phyloP scores from a whole-genome alignment of 2,329 filamentous ascomycete genomes.

The Stagonosporopsis rhizophila region DNA sequence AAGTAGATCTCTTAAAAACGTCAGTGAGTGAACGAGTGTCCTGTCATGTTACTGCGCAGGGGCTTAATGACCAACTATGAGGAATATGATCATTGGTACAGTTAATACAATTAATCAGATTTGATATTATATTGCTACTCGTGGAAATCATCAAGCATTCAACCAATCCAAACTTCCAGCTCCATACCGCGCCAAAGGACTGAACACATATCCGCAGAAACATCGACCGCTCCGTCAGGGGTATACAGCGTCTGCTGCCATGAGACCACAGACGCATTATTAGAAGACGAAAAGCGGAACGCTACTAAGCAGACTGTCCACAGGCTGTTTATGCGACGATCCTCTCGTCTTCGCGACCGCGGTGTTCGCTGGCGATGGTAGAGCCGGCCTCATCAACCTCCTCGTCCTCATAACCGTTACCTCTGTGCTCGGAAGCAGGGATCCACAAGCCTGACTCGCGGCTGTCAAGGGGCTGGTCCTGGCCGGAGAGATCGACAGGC shows the following conservation, averaged over 20 bases:
- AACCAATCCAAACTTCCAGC: slow-evolving; percentile 9
- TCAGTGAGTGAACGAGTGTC: background rate
- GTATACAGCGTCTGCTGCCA: slow-evolving; percentile 42
- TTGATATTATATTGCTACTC: slow-evolving; percentile 5
- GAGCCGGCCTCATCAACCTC: slow-evolving; percentile 64
- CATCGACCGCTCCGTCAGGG: slow-evolving; percentile 36
- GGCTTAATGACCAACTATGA: background rate
- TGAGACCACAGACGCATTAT: slow-evolving; percentile 33
- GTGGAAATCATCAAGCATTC: slow-evolving; percentile 14
- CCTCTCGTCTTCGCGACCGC: slow-evolving; percentile 58
- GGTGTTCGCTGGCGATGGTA: slow-evolving; percentile 50
- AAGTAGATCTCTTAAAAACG: too few species aligned
- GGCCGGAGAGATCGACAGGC: slow-evolving; percentile 80
- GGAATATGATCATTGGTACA: background rate
- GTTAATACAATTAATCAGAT: slow-evolving; percentile 7
- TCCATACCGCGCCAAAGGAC: slow-evolving; percentile 6
- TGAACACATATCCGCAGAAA: slow-evolving; percentile 9
- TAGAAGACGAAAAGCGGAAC: slow-evolving; percentile 30
- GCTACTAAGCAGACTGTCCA: slow-evolving; percentile 30
- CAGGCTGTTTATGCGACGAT: slow-evolving; percentile 39
- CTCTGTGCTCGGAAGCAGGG: slow-evolving; percentile 72
- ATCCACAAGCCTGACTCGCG: slow-evolving; percentile 83
- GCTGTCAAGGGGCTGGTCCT: slow-evolving; percentile 78
- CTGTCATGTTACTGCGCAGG: too few species aligned
- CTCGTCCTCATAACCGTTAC: slow-evolving; percentile 69